These are phyloP conservation scores for Phytophthora podocarpi DNA, from an alignment of 352 stramenopile genomes.

Conservation along the genomic window DNA sequence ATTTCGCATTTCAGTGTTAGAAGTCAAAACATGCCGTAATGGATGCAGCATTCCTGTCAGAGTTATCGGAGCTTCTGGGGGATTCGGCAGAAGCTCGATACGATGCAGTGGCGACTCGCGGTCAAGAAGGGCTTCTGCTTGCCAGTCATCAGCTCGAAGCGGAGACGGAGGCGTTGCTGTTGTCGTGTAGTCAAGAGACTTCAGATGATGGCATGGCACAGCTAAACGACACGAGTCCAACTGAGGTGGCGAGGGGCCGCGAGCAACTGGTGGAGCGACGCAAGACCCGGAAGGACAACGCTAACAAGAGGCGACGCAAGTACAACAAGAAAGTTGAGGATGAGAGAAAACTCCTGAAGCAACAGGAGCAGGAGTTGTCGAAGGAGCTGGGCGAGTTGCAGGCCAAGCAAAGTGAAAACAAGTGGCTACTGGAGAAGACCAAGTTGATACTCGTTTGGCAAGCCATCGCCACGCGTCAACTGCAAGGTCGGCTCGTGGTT, in stretches of 20 bases:
- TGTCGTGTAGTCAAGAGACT: not conserved
- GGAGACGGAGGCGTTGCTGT: slow-evolving; percentile 18
- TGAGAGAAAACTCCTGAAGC: not conserved
- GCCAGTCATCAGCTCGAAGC: slow-evolving; percentile 10
- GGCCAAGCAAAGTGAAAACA: not conserved
- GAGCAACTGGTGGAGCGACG: slow-evolving; percentile 3
- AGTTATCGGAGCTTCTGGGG: slow-evolving; percentile 11
- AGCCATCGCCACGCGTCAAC: slow-evolving; percentile 19
- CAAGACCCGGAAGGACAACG: slow-evolving; percentile 5
- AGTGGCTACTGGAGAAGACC: not conserved
- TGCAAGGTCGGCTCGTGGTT: slow-evolving; percentile 12
- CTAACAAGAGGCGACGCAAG: slow-evolving; percentile 15
- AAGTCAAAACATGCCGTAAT: too few relatives aligned
- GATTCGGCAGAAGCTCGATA: not conserved
- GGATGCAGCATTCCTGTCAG: slow-evolving; percentile 6
- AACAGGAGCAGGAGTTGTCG: not conserved
- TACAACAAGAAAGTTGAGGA: slow-evolving; percentile 20
- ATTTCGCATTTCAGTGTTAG: too few relatives aligned
- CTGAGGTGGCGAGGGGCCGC: too few relatives aligned
- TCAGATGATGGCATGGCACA: too few relatives aligned
- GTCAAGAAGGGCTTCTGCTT: not conserved
- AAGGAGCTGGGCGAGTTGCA: not conserved
- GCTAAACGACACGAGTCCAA: not conserved
- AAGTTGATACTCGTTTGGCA: slow-evolving; percentile 14
- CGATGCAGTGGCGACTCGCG: not conserved